Percentiles rank a stretch among this genome's conserved stretches.
Evolutionary conservation across 2,329 filamentous ascomycete species (phyloP).

Genomic region (Cladosporium sp.): DNA sequence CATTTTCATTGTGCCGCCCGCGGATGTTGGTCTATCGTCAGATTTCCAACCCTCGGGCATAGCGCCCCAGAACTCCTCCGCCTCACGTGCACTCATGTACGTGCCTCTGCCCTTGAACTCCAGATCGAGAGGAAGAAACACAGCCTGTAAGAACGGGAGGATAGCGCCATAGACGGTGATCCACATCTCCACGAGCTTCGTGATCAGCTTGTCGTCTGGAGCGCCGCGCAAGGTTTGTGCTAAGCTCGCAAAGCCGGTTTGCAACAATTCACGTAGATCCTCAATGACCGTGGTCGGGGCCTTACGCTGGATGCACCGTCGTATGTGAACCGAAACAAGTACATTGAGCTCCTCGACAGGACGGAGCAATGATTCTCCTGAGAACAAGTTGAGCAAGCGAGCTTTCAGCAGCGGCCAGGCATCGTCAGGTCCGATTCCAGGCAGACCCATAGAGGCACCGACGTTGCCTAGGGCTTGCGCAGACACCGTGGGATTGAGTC

Average conservation of each 20-base stretch:
- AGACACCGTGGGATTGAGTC: slow-evolving; percentile 25
- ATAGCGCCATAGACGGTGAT: slow-evolving; percentile 86
- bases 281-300: slow-evolving; percentile 68
- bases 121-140: slow-evolving; percentile 87
- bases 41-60: slow-evolving; percentile 45
- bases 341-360: slow-evolving; percentile 81
- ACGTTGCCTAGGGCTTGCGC: slow-evolving; percentile 41
- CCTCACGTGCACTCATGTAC: slow-evolving; percentile 72
- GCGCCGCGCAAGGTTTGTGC: slow-evolving; percentile 77
- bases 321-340: slow-evolving; percentile 72
- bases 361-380: slow-evolving; percentile 73
- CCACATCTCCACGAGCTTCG: slow-evolving; percentile 89
- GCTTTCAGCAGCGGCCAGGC: slow-evolving; percentile 78
- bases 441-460: slow-evolving; percentile 44
- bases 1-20: slow-evolving; percentile 36
- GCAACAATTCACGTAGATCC: slow-evolving; percentile 69
- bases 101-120: slow-evolving; percentile 84
- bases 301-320: slow-evolving; percentile 70
- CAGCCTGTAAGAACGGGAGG: slow-evolving; percentile 88
- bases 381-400: slow-evolving; percentile 72
- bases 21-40: slow-evolving; percentile 41
- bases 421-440: slow-evolving; percentile 59
- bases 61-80: slow-evolving; percentile 85
- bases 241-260: slow-evolving; percentile 79
- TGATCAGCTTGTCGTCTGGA: slow-evolving; percentile 83